phyloP scores from a whole-genome alignment of 2,329 filamentous ascomycete species.

The Alternaria brassicicola region DNA sequence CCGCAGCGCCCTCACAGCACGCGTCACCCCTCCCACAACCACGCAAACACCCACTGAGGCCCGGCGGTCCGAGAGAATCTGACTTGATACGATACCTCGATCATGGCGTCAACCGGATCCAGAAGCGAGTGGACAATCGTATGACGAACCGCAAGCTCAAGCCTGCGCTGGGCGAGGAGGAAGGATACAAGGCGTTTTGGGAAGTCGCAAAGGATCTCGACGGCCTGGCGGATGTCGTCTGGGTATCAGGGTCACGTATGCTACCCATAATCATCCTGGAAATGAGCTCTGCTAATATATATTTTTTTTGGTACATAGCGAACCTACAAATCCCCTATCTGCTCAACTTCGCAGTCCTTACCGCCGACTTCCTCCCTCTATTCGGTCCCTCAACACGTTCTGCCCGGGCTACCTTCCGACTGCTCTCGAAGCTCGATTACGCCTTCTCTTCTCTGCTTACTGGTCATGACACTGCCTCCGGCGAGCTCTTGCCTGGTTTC shows the following conservation, averaged over 20 bases:
- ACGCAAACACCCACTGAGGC: conserved; percentile 58
- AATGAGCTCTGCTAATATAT: background rate
- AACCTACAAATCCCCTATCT: conserved; percentile 83
- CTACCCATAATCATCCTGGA: conserved; percentile 18
- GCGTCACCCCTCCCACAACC: conserved; percentile 58
- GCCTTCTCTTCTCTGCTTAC: conserved; percentile 78
- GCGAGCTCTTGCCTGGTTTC: conserved; percentile 72
- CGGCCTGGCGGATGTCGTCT: conserved; percentile 76
- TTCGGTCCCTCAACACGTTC: conserved; percentile 71
- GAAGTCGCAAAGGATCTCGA: conserved; percentile 78
- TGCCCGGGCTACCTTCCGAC: conserved; percentile 69
- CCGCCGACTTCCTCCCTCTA: conserved; percentile 72
- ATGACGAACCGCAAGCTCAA: conserved; percentile 57
- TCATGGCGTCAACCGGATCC: conserved; percentile 49
- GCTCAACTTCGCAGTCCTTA: conserved; percentile 74
- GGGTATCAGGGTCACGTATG: conserved; percentile 86
- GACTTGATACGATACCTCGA: conserved; percentile 65
- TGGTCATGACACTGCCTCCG: conserved; percentile 70
- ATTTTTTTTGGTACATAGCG: conserved; percentile 58
- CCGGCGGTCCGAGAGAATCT: conserved; percentile 65
- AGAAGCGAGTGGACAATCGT: conserved; percentile 41
- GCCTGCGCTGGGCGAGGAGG: conserved; percentile 42
- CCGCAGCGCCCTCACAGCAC: conserved; percentile 49
- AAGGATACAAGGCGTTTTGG: conserved; percentile 66
- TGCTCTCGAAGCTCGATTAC: conserved; percentile 80